phyloP scores from a whole-genome alignment of 768 basidiomycete genomes.

The Boletellus ananas region DNA sequence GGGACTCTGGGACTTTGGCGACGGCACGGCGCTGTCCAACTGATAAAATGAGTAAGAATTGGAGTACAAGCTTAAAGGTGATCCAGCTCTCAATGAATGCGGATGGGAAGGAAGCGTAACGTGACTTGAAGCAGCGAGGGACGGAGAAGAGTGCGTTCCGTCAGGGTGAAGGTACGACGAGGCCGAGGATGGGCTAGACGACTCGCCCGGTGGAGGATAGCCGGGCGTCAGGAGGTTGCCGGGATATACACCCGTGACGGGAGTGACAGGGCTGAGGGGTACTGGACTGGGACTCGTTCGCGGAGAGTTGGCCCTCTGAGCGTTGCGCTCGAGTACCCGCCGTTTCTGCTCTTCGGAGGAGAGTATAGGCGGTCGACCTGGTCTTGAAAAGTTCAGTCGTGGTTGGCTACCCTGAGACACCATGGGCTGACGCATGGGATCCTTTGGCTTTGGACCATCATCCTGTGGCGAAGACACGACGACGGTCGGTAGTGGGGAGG shows the following conservation, averaged over 20 bases:
- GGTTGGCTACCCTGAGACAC: conserved; percentile 28
- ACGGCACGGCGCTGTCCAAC: conserved; percentile 43
- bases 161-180: conserved; percentile 19
- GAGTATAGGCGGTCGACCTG: conserved; percentile 45
- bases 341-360: conserved; percentile 39
- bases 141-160: conserved; percentile 14
- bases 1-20: conserved; percentile 34
- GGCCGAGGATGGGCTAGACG: not conserved
- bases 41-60: conserved; percentile 61
- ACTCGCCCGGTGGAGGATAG: not conserved
- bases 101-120: conserved; percentile 29
- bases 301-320: conserved; percentile 37
- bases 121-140: conserved; percentile 4
- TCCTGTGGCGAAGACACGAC: conserved; percentile 49
- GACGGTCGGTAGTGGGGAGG: conserved; percentile 45
- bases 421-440: conserved; percentile 39
- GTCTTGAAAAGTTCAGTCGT: conserved; percentile 61
- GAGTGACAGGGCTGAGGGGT: conserved; percentile 16
- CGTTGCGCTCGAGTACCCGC: conserved; percentile 57
- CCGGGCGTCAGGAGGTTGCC: not conserved
- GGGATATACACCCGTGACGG: conserved; percentile 20
- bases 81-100: conserved; percentile 35
- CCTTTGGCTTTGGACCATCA: conserved; percentile 18
- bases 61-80: conserved; percentile 51
- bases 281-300: conserved; percentile 8